Percentiles rank a stretch among this genome's conserved stretches.
phyloP scores from a whole-genome alignment of 805 yeast genomes.

The Huiozyma naganishii region DNA sequence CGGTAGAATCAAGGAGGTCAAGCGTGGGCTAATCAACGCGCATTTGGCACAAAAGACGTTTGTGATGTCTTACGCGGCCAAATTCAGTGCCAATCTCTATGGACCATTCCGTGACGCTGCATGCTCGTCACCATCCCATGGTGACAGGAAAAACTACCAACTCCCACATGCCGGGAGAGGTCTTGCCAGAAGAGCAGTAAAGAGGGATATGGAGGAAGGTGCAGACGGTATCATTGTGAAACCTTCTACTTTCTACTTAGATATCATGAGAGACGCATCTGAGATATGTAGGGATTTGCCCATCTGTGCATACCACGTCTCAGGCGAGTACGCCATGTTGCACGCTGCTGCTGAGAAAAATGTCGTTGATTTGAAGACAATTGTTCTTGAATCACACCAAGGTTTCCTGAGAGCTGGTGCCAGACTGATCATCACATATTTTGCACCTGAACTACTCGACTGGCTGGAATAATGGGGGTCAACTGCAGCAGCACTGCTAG shows the following conservation, averaged over 20 bases:
- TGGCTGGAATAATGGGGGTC: conserved; percentile 44
- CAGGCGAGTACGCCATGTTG: conserved; percentile 96
- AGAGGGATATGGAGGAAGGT: conserved; percentile 82
- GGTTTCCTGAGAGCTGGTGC: conserved; percentile 97
- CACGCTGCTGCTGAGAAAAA: conserved; percentile 98
- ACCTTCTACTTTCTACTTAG: conserved; percentile 92
- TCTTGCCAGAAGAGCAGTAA: conserved; percentile 81
- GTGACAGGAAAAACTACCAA: conserved; percentile 90
- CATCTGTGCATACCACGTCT: conserved; percentile 88
- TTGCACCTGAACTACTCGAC: conserved; percentile 90
- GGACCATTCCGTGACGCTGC: conserved; percentile 99
- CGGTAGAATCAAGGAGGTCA: conserved; percentile 84
- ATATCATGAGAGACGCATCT: conserved; percentile 80
- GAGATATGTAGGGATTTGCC: conserved; percentile 77
- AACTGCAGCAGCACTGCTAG: too few species aligned
- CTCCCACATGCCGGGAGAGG: conserved; percentile 90
- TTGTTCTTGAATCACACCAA: conserved; percentile 76
- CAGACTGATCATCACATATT: conserved; percentile 77
- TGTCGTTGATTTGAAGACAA: conserved; percentile 67
- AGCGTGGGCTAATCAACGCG: conserved; percentile 68
- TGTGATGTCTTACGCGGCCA: conserved; percentile 90
- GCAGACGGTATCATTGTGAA: conserved; percentile 93
- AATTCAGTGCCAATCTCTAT: conserved; percentile 80
- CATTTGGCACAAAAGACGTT: conserved; percentile 79
- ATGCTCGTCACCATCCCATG: conserved; percentile 76